Conservation (phyloP, 2,329 filamentous ascomycete genomes). For the Apiospora hydei region DNA sequence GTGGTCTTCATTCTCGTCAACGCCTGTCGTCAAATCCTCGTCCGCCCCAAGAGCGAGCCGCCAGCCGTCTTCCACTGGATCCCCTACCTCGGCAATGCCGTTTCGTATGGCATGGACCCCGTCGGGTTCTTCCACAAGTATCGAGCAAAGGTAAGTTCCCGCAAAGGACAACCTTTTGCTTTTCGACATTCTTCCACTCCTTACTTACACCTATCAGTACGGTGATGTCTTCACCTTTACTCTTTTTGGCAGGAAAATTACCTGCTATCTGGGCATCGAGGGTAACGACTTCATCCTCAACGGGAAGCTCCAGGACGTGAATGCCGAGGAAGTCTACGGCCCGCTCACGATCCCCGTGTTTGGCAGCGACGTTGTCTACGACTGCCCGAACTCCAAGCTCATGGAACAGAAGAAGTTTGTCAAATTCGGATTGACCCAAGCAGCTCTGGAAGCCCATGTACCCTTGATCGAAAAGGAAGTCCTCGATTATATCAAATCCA, state of each 20-base stretch:
- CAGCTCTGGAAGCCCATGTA: slow-evolving; percentile 71
- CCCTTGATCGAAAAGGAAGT: slow-evolving; percentile 75
- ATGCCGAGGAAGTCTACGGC: slow-evolving; percentile 61
- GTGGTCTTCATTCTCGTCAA: slow-evolving; percentile 26
- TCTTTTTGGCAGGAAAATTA: slow-evolving; percentile 59
- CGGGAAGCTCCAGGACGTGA: slow-evolving; percentile 59
- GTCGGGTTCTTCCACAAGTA: slow-evolving; percentile 71
- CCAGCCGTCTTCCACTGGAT: slow-evolving; percentile 67
- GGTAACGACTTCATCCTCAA: slow-evolving; percentile 66
- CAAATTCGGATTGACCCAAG: slow-evolving; percentile 73
- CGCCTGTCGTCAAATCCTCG: slow-evolving; percentile 33
- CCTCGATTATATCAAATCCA: slow-evolving; percentile 65
- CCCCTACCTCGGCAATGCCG: slow-evolving; percentile 72
- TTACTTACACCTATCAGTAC: slow-evolving; percentile 39
- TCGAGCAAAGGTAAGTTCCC: slow-evolving; percentile 55
- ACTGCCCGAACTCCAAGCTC: slow-evolving; percentile 82
- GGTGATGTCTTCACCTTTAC: slow-evolving; percentile 63
- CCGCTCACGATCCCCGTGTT: slow-evolving; percentile 66
- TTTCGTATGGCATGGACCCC: slow-evolving; percentile 76
- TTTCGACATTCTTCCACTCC: too few relatives aligned
- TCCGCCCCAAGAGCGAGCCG: slow-evolving; percentile 56
- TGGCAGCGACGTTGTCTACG: slow-evolving; percentile 81
- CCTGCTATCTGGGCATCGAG: slow-evolving; percentile 56
- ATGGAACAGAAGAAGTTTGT: slow-evolving; percentile 91
- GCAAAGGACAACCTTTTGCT: neutral